Conservation (phyloP, 1,284 basidiomycete species). For the Moesziomyces antarcticus region DNA sequence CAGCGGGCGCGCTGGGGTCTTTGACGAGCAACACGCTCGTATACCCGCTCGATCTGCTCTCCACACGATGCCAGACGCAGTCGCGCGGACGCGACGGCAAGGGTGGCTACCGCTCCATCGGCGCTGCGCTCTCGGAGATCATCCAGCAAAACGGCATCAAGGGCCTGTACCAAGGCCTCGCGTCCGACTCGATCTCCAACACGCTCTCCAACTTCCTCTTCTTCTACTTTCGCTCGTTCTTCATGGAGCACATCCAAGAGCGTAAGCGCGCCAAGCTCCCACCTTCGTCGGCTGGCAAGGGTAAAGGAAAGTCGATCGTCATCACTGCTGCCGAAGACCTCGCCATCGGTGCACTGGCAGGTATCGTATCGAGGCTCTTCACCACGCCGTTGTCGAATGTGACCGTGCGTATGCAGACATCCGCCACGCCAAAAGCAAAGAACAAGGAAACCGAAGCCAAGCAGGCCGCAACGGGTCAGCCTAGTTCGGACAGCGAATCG, state of each 20-base stretch:
- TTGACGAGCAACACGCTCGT: conserved; percentile 70
- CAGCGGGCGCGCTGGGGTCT: conserved; percentile 69
- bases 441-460: conserved; percentile 6
- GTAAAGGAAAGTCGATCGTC: conserved; percentile 30
- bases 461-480: conserved; percentile 4
- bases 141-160: conserved; percentile 47
- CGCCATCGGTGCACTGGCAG: conserved; percentile 69
- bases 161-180: conserved; percentile 67
- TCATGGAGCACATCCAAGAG: conserved; percentile 39
- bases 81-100: conserved; percentile 41
- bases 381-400: conserved; percentile 71
- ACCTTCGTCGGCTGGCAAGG: conserved; percentile 12
- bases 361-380: conserved; percentile 69
- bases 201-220: conserved; percentile 67
- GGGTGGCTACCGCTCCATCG: conserved; percentile 37
- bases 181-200: conserved; percentile 69
- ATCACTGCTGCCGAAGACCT: conserved; percentile 69
- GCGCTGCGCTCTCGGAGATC: conserved; percentile 47
- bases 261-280: conserved; percentile 29
- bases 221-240: conserved; percentile 58
- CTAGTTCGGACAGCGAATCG: conserved; percentile 50
- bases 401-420: conserved; percentile 70
- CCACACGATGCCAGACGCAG: conserved; percentile 68
- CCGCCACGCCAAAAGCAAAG: conserved; percentile 44
- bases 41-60: conserved; percentile 71